Evolutionary conservation across 768 basidiomycete species (phyloP), one percentile per base, ranked within the genome.

Genomic region (Pleurotus pulmonarius): DNA sequence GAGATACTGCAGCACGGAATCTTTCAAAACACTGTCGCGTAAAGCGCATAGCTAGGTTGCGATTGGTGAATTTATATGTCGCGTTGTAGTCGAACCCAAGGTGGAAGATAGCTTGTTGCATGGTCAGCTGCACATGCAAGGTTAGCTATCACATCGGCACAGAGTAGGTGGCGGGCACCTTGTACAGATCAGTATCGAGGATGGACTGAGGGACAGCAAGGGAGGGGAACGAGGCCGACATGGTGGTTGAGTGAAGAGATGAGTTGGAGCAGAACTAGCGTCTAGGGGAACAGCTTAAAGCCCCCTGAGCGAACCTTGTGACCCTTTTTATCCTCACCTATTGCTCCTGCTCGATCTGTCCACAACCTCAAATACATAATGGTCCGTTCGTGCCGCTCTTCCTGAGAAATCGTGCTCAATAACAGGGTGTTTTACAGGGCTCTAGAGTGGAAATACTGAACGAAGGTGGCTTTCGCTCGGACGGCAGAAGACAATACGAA

Each of bases 171-270:
- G 5, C 45, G 25, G n/a, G 51, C 46, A 87, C 93, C 82, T 96
- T 98, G 83, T 98, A 98, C 26, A 96, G 73, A 70, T 98, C 96
- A 0, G 94, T 94, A 69, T 98, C 96, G 45, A 98, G 79, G 51
- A 98, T 75, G 13, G 92, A 94, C 39, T 53, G 51, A 18, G 51
- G 51, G 8, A 24, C 22, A 12, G 51, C 24, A 37, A 53, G 39
- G 39, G 37, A 38, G 11, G 51, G 13, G 39, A 40, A 53, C 9
- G 51, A 53, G 22, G 51, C 51, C 39, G 51, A 53, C 51, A 53
- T 53, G 56, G n/a, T 39, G 45, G 43, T 37, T 53, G 51, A 39
- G 22, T 40, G 39, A 20, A 39, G 51, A 53, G 25, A 53, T 13
- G 12, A 18, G 22, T 52, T 25, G 46, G 13, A 29, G 22, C 47